phyloP scores from a whole-genome alignment of 2,329 filamentous ascomycete genomes.

The Aaosphaeria pasadenensis region DNA sequence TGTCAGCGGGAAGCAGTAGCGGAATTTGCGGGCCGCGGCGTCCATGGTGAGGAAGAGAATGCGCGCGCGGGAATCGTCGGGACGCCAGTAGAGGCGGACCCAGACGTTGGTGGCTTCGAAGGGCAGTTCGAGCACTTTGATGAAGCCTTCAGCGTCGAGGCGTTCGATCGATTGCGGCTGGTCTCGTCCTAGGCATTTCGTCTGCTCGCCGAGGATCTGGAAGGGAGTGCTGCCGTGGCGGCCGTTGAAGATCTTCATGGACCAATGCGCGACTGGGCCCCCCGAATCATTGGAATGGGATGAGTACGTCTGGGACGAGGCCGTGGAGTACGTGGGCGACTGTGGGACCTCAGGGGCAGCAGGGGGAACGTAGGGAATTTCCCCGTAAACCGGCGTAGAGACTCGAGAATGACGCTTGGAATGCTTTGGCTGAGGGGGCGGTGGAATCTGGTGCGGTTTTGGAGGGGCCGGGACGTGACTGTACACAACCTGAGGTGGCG shows the following conservation, averaged over 20 bases:
- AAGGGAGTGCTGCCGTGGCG: constrained; percentile 38
- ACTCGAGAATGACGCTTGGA: neutral
- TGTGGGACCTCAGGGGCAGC: constrained; percentile 37
- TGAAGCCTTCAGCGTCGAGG: constrained; percentile 39
- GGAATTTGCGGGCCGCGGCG: constrained; percentile 35
- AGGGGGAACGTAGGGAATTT: constrained; percentile 23
- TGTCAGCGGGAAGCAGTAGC: constrained; percentile 51
- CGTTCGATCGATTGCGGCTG: constrained; percentile 32
- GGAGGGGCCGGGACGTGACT: neutral
- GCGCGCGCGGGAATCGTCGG: constrained; percentile 50
- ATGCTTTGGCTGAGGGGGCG: constrained; percentile 5
- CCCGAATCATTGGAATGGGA: constrained; percentile 34
- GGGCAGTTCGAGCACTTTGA: constrained; percentile 40
- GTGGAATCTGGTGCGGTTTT: neutral
- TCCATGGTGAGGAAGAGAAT: constrained; percentile 52
- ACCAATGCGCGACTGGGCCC: constrained; percentile 40
- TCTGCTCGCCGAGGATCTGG: constrained; percentile 26
- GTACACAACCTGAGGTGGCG: too few species aligned
- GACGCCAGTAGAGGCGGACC: constrained; percentile 51
- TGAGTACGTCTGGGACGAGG: constrained; percentile 40
- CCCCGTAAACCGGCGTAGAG: constrained; percentile 1
- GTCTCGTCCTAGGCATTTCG: constrained; percentile 34
- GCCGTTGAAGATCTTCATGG: constrained; percentile 43
- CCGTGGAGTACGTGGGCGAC: constrained; percentile 43
- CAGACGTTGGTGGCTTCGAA: constrained; percentile 48